Conservation (phyloP, 106 monocot genomes). For the Platanthera guangdongensis region DNA sequence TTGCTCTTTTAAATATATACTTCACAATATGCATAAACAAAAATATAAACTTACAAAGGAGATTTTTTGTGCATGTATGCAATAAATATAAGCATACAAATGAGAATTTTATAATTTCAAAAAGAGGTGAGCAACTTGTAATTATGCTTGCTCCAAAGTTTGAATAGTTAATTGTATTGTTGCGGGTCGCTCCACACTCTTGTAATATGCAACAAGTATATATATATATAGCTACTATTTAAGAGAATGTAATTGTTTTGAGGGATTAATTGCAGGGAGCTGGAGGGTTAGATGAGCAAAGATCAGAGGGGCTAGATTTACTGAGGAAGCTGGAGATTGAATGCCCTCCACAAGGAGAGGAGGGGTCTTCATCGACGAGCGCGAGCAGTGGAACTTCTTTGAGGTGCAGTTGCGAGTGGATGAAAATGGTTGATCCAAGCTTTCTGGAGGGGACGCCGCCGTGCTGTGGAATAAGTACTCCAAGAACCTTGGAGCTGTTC, state of each 20-base stretch:
- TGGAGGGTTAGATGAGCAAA: slow-evolving; percentile 12
- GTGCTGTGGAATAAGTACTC: slow-evolving; percentile 6
- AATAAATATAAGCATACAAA: neutral
- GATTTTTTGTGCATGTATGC: too few species aligned
- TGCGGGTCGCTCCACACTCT: too few species aligned
- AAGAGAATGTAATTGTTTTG: neutral
- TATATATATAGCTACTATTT: neutral
- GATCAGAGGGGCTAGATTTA: slow-evolving; percentile 16
- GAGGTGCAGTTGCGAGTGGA: neutral
- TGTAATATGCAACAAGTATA: too few species aligned
- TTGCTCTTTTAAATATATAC: too few species aligned
- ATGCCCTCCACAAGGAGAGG: neutral
- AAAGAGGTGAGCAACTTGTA: too few species aligned
- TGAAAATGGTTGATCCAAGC: slow-evolving; percentile 3
- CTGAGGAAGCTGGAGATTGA: slow-evolving; percentile 28
- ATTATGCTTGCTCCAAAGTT: too few species aligned
- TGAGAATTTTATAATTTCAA: neutral
- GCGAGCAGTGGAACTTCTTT: neutral
- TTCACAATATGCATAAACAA: too few species aligned
- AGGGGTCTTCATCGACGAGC: neutral
- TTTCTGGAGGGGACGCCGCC: neutral
- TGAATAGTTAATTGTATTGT: neutral
- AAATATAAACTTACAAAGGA: too few species aligned
- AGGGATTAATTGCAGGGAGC: neutral
- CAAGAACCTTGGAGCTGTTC: slow-evolving; percentile 69